Conservation (phyloP, 805 yeast species). For the Crinitomyces ghanaensis region DNA sequence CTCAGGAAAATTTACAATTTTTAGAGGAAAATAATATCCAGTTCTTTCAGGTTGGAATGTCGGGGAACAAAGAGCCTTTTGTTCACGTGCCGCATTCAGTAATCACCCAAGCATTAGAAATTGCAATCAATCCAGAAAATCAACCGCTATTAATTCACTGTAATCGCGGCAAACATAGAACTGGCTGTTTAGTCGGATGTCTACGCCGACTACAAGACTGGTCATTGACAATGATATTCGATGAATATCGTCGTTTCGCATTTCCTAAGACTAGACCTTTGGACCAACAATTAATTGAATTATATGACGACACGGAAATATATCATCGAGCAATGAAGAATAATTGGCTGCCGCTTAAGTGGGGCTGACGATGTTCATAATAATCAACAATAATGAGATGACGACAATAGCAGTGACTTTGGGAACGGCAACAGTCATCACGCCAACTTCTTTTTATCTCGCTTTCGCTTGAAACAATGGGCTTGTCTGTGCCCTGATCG, state of each 20-base stretch:
- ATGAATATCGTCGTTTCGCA: conserved; percentile 89
- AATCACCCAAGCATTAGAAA: conserved; percentile 69
- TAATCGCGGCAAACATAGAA: conserved; percentile 92
- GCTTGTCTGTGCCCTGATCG: too few species aligned
- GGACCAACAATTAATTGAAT: conserved; percentile 91
- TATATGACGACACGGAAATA: conserved; percentile 63
- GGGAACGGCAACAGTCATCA: too few species aligned
- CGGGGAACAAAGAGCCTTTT: conserved; percentile 93
- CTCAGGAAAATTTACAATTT: conserved; percentile 60
- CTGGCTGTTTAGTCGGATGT: conserved; percentile 94
- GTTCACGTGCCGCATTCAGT: conserved; percentile 50
- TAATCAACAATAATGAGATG: too few species aligned
- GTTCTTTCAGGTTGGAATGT: conserved; percentile 80
- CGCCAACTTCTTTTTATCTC: too few species aligned
- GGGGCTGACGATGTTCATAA: conserved; percentile 32
- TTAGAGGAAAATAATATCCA: conserved; percentile 48
- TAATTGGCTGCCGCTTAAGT: conserved; percentile 55
- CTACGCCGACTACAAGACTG: conserved; percentile 79
- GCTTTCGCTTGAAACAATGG: too few species aligned
- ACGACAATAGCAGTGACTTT: too few species aligned
- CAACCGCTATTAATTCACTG: conserved; percentile 93
- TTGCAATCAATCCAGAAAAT: conserved; percentile 72
- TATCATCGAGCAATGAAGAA: conserved; percentile 39
- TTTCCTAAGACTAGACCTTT: conserved; percentile 90
- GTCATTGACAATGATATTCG: conserved; percentile 90